Percentiles rank a stretch among this genome's conserved stretches.
These are phyloP conservation scores for Dittrichia graveolens DNA, from an alignment of 129 eudicot genomes.

Conservation along the genomic window DNA sequence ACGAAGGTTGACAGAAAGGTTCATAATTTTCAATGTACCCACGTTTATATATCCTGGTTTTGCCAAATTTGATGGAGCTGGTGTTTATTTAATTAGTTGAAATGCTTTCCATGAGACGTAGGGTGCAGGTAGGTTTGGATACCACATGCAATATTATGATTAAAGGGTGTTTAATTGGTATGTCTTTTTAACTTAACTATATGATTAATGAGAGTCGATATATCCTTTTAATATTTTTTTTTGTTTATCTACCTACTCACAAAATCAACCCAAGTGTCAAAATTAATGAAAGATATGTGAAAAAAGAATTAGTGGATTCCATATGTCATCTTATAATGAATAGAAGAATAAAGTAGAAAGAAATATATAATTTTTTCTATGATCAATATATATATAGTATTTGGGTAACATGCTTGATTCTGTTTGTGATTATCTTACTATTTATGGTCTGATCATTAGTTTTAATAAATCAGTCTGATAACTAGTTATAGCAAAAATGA, in stretches of 20 bases:
- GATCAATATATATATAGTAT: not conserved
- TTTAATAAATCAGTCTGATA: not conserved
- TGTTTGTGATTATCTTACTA: conserved; percentile 11
- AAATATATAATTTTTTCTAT: no score
- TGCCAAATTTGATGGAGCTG: conserved; percentile 2
- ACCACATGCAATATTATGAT: conserved; percentile 14
- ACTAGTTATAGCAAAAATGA: not conserved
- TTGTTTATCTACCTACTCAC: no score
- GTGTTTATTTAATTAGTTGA: conserved; percentile 5
- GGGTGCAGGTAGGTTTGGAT: conserved; percentile 15
- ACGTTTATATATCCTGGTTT: conserved; percentile 7
- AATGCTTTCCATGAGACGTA: conserved; percentile 9
- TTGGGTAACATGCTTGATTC: conserved; percentile 2
- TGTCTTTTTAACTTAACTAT: not conserved
- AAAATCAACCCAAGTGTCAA: no score
- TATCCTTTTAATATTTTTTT: no score
- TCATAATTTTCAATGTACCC: conserved; percentile 2
- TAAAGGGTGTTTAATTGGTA: conserved; percentile 1
- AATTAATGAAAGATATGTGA: no score
- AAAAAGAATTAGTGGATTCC: no score
- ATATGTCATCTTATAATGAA: no score
- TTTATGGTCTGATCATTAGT: not conserved
- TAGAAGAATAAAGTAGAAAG: no score
- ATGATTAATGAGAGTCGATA: not conserved
- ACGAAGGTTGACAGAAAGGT: conserved; percentile 19